Evolutionary conservation across 306 rosid genomes (phyloP), one percentile per base, ranked within the genome.

Genomic region (Vicia faba): DNA sequence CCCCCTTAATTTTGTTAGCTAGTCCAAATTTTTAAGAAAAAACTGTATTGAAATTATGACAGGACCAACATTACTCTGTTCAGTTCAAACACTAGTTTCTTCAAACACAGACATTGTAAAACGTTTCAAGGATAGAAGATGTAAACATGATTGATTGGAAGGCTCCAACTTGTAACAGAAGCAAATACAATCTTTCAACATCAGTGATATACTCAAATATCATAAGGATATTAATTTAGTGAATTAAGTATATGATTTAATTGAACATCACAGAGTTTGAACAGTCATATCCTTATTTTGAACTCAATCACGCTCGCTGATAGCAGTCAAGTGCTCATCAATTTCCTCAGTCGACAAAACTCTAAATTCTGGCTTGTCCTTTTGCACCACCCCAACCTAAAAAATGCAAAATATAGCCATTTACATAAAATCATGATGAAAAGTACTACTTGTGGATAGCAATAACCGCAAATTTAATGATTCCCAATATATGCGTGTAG

Each of bases 301-400:
- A 63, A 56, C 78, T 90, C 87, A 95, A 72, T 95, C 99, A 11
- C 97, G 96, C 84, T 95, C 99, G 14, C 99, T 95, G 40, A 95
- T 95, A 25, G 99, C 97, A 61, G 96, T 95, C 97, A 95, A 80
- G 81, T 95, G 97, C 80, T 95, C 99, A 36, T 95, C 99, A 59
- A 95, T 83, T 81, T 95, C 99, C 49, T 95, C 99, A 0, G 92
- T 88, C 14, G 92, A 75, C 81, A 95, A 61, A 69, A 88, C 96
- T 80, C 96, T 85, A 51, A 95, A 95, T 50, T 75, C 80, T 0
- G 95, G 97, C 63, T 78, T 86, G 7, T 82, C 99, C 79, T 74
- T 71, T 61, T 72, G 77, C 82, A 95, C 99, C 58, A 95, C 99
- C 64, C 99, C 99, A 54, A 95, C 99, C 99, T 95, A 53, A 31